Conservation (phyloP, 352 stramenopile genomes). For the Globisporangium perplexum region DNA sequence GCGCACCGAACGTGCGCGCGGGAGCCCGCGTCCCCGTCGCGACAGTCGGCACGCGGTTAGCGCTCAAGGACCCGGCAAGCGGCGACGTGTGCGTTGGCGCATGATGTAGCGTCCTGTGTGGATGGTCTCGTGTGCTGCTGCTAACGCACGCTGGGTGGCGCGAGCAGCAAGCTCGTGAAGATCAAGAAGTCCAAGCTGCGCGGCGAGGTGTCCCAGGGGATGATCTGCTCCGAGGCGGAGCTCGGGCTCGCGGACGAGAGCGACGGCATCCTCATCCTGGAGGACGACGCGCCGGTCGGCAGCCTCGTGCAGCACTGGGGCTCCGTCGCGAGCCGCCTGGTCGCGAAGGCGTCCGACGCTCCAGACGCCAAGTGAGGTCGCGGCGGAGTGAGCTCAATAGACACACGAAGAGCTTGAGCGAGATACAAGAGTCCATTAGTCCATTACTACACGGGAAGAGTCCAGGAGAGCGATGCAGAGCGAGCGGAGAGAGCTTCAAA, state of each 20-base stretch:
- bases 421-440: no score
- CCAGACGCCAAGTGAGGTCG: not conserved
- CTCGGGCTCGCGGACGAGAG: conserved; percentile 53
- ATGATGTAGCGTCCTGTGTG: not conserved
- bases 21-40: conserved; percentile 62
- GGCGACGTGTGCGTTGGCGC: conserved; percentile 40
- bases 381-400: not conserved
- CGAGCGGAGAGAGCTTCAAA: not conserved
- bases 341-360: conserved; percentile 16
- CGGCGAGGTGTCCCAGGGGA: conserved; percentile 69
- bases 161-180: conserved; percentile 62
- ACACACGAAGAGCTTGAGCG: no score
- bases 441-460: not conserved
- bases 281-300: conserved; percentile 47
- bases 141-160: not conserved
- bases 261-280: conserved; percentile 65
- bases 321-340: conserved; percentile 23
- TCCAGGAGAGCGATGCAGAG: not conserved
- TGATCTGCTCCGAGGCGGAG: conserved; percentile 81
- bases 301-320: conserved; percentile 38
- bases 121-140: conserved; percentile 1
- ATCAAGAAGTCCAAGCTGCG: conserved; percentile 85
- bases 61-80: conserved; percentile 38
- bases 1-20: conserved; percentile 52
- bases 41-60: conserved; percentile 53